Evolutionary conservation across 23 red algal genomes (phyloP), one percentile per base, ranked within the genome.

Genomic region (Gracilaria caudata): DNA sequence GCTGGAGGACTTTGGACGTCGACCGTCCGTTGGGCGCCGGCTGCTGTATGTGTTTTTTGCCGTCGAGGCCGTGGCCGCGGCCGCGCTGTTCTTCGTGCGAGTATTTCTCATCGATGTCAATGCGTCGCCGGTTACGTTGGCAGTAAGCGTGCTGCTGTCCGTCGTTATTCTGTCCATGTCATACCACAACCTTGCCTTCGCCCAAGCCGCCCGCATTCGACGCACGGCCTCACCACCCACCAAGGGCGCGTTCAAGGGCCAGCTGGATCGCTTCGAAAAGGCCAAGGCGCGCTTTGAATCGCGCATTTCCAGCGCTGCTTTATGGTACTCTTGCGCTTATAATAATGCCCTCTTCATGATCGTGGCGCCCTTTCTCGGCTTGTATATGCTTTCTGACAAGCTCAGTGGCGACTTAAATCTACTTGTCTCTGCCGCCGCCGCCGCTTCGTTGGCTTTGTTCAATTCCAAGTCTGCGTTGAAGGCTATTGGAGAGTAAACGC

Each of bases 261-360:
- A 73, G 64, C 17, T 35, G 44, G 80, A 56, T 29, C 64, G 71
- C 30, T 85, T 79, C 33, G 49, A 58, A 0, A 64, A 20, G 1
- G 90, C 90, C 7, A 49, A 68, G 20, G 21, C 6, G 13, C 79
- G 45, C 38, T 80, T 79, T 43, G 90, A 94, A 66, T 33, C 32
- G 55, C 66, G 46, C 40, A 64, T 94, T n/a, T 64, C 58, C 10
- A 58, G 56, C 25, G 30, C 47, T 55, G 90, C 90, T 14, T 34
- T 94, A 25, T 76, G 66, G 81, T 87, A 94, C 75, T 75, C 79
- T 3, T 77, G 82, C 55, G 70, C 73, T 35, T 86, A 87, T 66
- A 86, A 86, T 73, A 94, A 94, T 54, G 81, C 81, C 24, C 30
- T 94, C 21, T 94, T 94, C 56, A 58, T 94, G 44, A 19, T 86